phyloP scores from a whole-genome alignment of 2,329 filamentous ascomycete species.

The Simplicillium aogashimaense region DNA sequence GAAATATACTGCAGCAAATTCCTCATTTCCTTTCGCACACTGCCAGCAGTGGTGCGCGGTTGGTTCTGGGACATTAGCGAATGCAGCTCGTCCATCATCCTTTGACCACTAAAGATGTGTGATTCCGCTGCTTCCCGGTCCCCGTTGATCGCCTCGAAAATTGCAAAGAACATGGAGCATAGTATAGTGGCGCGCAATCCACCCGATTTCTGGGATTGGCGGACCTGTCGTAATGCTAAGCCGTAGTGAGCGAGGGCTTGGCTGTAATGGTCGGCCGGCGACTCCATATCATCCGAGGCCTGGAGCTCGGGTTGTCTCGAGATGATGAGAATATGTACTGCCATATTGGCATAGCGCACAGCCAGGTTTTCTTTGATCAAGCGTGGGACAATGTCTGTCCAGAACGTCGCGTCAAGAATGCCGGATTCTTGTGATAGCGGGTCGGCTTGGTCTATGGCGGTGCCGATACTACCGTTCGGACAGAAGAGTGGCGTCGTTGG shows the following conservation, averaged over 20 bases:
- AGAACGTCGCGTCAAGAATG: constrained; percentile 23
- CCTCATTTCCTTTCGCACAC: constrained; percentile 9
- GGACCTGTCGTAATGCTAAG: constrained; percentile 18
- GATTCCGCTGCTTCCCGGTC: constrained; percentile 21
- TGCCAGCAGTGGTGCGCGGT: background rate
- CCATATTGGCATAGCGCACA: constrained; percentile 25
- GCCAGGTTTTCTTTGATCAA: constrained; percentile 21
- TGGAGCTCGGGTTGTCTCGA: constrained; percentile 11
- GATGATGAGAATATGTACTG: constrained; percentile 22
- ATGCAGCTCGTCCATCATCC: constrained; percentile 23
- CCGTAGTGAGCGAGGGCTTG: constrained; percentile 22
- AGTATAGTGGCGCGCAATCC: constrained; percentile 18
- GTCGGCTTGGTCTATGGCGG: background rate
- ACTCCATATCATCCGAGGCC: constrained; percentile 3
- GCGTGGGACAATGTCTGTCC: constrained; percentile 22
- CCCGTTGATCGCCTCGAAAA: constrained; percentile 26
- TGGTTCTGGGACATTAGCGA: background rate
- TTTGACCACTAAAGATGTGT: constrained; percentile 25
- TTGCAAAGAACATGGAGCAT: constrained; percentile 25
- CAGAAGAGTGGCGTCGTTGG: constrained; percentile 1
- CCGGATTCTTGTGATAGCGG: background rate
- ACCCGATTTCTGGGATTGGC: constrained; percentile 9
- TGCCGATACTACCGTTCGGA: background rate
- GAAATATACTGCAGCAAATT: constrained; percentile 12
- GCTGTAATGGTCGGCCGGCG: constrained; percentile 16